A percentile compares a stretch with the other conserved stretches of the same genome.
phyloP scores from a whole-genome alignment of 805 yeast genomes.

The Yarrowia keelungensis region DNA sequence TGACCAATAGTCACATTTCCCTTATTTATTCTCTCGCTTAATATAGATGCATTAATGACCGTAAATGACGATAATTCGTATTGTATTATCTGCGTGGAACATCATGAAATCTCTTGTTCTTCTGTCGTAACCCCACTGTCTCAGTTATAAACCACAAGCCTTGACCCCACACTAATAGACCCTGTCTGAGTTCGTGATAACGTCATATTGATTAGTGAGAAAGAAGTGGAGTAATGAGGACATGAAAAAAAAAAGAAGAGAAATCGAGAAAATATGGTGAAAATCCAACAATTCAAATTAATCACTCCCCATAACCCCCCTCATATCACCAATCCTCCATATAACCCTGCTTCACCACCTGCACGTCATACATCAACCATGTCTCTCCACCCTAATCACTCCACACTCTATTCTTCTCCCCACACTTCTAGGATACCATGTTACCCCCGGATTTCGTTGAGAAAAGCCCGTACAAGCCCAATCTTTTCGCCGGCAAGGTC shows the following conservation, averaged over 20 bases:
- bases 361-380: too few relatives aligned
- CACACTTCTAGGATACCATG: not conserved
- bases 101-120: too few relatives aligned
- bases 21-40: constrained; percentile 18
- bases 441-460: constrained; percentile 26
- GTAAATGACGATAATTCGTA: not conserved
- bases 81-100: not conserved
- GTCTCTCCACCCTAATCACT: not conserved
- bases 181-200: not conserved
- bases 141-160: too few relatives aligned
- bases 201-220: not conserved
- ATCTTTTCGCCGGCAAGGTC: constrained; percentile 79
- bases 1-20: not conserved
- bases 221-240: too few relatives aligned
- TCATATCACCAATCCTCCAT: too few relatives aligned
- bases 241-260: too few relatives aligned
- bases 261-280: too few relatives aligned
- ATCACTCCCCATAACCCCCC: too few relatives aligned
- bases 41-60: not conserved
- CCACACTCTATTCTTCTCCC: not conserved
- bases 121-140: not conserved
- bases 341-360: too few relatives aligned
- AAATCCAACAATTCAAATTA: too few relatives aligned
- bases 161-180: not conserved
- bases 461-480: constrained; percentile 56